Conservation (phyloP, 2,329 filamentous ascomycete species). For the Calcarisporium arbuscula region DNA sequence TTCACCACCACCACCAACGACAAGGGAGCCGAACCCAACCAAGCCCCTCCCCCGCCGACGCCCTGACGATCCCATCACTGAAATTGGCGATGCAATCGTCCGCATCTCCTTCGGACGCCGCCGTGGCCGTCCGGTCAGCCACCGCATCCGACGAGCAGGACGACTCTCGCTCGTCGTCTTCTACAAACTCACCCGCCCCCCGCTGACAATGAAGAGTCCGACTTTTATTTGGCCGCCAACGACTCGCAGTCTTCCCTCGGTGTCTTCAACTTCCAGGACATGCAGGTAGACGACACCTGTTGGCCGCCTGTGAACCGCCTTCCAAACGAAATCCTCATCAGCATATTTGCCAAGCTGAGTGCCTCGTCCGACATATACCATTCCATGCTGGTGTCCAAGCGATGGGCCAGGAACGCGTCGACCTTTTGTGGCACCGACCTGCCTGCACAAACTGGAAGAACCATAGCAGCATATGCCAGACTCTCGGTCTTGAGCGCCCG, state of each 20-base stretch:
- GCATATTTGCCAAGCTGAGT: conserved; percentile 80
- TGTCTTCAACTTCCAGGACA: conserved; percentile 69
- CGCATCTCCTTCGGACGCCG: conserved; percentile 1
- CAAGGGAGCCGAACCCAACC: conserved; percentile 10
- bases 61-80: too few species aligned
- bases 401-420: conserved; percentile 89
- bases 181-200: conserved; percentile 67
- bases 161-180: conserved; percentile 56
- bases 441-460: conserved; percentile 83
- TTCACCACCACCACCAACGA: not conserved
- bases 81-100: conserved; percentile 8
- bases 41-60: conserved; percentile 10
- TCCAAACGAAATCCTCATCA: conserved; percentile 90
- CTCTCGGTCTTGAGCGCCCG: conserved; percentile 64
- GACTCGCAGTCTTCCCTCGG: conserved; percentile 91
- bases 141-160: conserved; percentile 32
- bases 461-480: conserved; percentile 72
- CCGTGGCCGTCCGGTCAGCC: conserved; percentile 6
- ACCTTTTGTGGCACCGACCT: conserved; percentile 89
- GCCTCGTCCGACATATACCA: conserved; percentile 70
- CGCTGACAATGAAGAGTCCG: conserved; percentile 85
- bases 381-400: conserved; percentile 90
- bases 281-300: conserved; percentile 62
- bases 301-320: conserved; percentile 76
- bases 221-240: conserved; percentile 84